Base-by-base conservation (phyloP, 805 yeast species). In the Clavispora carvajalis region DNA sequence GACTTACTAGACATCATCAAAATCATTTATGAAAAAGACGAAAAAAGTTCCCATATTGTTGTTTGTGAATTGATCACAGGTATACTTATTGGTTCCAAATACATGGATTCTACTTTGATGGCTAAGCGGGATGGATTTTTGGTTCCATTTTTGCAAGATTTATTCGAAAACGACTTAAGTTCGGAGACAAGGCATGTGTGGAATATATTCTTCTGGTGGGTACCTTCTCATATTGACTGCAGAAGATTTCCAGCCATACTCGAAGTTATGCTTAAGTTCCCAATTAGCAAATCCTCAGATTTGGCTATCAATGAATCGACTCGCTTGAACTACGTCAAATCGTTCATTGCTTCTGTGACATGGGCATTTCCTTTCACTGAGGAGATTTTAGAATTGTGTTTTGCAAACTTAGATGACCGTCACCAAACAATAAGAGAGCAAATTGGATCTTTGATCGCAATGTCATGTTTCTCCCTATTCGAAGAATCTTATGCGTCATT, bases 151-250 rank as follows among this genome's bases (percentile, higher is more conserved):
- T 57, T 85, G 30, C 51, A 54, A 0, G 48, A 55, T 0, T 71
- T 80, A 4, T 67, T 87, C 24, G 64, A 68, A 6, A 62, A 71
- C 24, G 86, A 82, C 34, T 59, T 91, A 40, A 76, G 86, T 1
- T 95, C 88, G 3, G 93, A 89, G 23, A 82, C 81, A 3, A 61
- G 73, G 28, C 75, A 72, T 15, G 78, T 85, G 30, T 93, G 97
- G 97, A 70, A 71, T 25, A 74, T 87, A 0, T 75, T 86, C 37
- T 68, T 82, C 3, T 82, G 87, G 82, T 83, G 88, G 85, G 54
- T 79, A 1, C 84, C 88, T 0, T 59, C 78, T 0, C 81, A 77
- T 49, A 67, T 79, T 28, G 95, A 86, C 57, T 48, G 71, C 36
- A 74, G 96, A 55, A 73, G 96, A 43, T 73, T 77, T 40, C 80